phyloP scores from a whole-genome alignment of 176 grass and related monocot species.

The Aegilops bicornis region DNA sequence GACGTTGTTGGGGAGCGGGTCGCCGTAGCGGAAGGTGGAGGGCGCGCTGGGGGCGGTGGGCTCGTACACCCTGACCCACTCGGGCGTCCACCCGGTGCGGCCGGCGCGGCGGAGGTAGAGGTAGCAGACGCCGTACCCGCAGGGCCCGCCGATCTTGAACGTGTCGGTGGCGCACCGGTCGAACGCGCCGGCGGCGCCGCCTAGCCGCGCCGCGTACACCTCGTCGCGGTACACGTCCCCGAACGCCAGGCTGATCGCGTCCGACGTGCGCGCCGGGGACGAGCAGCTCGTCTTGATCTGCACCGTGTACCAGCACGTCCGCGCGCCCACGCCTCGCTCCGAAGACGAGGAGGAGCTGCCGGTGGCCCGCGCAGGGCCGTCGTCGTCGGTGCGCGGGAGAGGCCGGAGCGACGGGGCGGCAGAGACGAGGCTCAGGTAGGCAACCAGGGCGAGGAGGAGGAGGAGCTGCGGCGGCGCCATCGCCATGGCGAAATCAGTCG shows the following conservation, averaged over 20 bases:
- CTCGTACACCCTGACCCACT: constrained; percentile 75
- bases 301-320: constrained; percentile 65
- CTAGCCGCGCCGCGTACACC: constrained; percentile 65
- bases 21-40: constrained; percentile 77
- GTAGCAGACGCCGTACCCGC: constrained; percentile 87
- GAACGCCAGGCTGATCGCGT: constrained; percentile 73
- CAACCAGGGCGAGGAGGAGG: constrained; percentile 19
- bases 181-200: constrained; percentile 46
- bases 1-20: constrained; percentile 47
- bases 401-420: background rate
- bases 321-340: background rate
- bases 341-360: accelerated
- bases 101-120: constrained; percentile 75
- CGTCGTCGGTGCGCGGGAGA: background rate
- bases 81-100: constrained; percentile 56
- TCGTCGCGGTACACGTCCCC: constrained; percentile 70
- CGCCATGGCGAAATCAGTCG: constrained; percentile 17
- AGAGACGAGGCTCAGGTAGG: background rate
- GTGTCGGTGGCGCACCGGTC: constrained; percentile 84
- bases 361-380: background rate
- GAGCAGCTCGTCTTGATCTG: constrained; percentile 87
- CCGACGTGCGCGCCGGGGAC: constrained; percentile 44
- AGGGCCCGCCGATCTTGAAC: constrained; percentile 63
- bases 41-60: constrained; percentile 22
- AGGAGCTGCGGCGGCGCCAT: background rate